phyloP scores from a whole-genome alignment of 768 basidiomycete genomes.

The Leucocoprinus sp. region DNA sequence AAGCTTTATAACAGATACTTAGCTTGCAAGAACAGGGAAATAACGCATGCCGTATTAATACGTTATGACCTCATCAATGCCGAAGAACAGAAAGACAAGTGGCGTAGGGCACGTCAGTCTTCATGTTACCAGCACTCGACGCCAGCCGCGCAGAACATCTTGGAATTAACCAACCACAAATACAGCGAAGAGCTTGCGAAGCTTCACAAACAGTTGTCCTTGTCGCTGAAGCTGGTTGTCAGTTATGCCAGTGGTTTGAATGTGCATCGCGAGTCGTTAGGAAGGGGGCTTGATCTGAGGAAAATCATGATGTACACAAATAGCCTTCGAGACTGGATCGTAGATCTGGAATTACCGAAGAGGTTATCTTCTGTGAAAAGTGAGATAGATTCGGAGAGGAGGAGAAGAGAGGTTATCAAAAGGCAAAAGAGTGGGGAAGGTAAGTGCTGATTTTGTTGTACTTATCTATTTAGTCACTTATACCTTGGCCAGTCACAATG shows the following conservation, averaged over 20 bases:
- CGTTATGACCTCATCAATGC: conserved; percentile 4
- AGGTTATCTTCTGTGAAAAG: conserved; percentile 1
- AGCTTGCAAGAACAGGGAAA: not conserved
- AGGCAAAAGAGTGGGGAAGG: conserved; percentile 1
- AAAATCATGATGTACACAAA: conserved; percentile 13
- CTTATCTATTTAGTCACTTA: not conserved
- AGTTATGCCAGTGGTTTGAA: conserved; percentile 10
- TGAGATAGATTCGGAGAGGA: not conserved
- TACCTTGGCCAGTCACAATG: not conserved
- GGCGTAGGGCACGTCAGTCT: conserved; percentile 6
- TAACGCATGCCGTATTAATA: not conserved
- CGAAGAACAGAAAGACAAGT: conserved; percentile 6
- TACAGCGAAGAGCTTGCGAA: conserved; percentile 1
- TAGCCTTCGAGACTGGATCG: conserved; percentile 12
- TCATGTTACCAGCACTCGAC: conserved; percentile 11
- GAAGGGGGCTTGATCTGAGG: conserved; percentile 4
- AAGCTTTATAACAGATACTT: not conserved
- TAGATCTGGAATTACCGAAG: conserved; percentile 8
- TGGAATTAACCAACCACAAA: conserved; percentile 6
- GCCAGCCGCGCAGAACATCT: conserved; percentile 7
- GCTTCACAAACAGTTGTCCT: conserved; percentile 3
- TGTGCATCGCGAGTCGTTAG: conserved; percentile 2
- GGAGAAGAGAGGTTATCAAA: not conserved
- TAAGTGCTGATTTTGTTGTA: not conserved
- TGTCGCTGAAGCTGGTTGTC: conserved; percentile 2